Conservation (phyloP, 1,284 basidiomycete species). For the Schizophyllum amplum region DNA sequence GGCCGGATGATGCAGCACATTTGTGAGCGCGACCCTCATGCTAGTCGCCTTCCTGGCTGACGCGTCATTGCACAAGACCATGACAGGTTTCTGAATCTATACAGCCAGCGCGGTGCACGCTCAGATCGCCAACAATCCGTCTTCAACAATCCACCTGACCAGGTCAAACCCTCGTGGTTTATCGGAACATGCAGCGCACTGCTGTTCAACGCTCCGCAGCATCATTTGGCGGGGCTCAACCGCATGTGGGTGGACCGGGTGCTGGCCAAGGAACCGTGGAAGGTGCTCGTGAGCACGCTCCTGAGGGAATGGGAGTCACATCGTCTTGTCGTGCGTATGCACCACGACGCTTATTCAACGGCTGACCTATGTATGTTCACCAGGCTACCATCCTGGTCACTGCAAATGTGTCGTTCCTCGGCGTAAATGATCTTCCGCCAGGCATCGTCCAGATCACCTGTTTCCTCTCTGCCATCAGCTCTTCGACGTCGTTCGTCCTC, state of each 20-base stretch:
- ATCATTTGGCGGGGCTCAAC: constrained; percentile 1
- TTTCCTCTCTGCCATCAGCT: not conserved
- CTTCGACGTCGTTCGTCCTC: not conserved
- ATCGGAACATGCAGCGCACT: constrained; percentile 1
- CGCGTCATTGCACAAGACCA: not conserved
- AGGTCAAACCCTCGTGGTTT: constrained; percentile 1
- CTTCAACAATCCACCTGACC: not conserved
- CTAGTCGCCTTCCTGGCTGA: too few species aligned
- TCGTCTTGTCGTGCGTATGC: constrained; percentile 3
- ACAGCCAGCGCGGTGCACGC: constrained; percentile 6
- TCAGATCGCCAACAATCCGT: constrained; percentile 4
- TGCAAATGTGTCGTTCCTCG: constrained; percentile 10
- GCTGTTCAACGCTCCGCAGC: constrained; percentile 5
- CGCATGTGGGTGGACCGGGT: constrained; percentile 9
- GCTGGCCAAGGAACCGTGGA: constrained; percentile 4
- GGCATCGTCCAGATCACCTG: not conserved
- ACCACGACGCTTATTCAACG: not conserved
- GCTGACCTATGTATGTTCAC: not conserved
- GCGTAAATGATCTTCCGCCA: not conserved
- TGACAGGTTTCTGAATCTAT: constrained; percentile 4
- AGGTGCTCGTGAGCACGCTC: constrained; percentile 1
- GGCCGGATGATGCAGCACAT: not conserved
- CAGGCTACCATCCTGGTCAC: constrained; percentile 10
- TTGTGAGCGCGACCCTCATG: not conserved
- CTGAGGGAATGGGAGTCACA: constrained; percentile 4